Evolutionary conservation across 805 yeast genomes (phyloP).

Genomic region (Geotrichum ghanense): DNA sequence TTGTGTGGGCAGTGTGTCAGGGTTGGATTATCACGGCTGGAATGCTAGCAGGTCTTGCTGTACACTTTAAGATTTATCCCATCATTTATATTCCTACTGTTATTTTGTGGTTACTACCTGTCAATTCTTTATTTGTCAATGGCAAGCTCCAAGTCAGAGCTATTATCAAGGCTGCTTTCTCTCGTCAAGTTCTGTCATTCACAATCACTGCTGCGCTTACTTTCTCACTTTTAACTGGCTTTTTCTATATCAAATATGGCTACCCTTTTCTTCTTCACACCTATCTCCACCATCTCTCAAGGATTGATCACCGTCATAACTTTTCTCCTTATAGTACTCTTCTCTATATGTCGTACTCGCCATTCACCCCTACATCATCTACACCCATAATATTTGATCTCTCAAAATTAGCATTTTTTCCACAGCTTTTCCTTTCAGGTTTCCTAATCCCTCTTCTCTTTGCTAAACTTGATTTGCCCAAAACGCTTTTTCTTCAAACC

Average conservation of each 20-base stretch:
- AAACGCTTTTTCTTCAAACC: constrained; percentile 63
- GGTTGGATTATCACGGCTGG: constrained; percentile 29
- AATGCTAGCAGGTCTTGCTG: constrained; percentile 56
- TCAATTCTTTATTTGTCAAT: constrained; percentile 5
- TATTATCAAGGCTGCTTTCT: constrained; percentile 20
- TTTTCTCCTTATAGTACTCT: constrained; percentile 78
- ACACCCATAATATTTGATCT: constrained; percentile 19
- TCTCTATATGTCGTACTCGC: constrained; percentile 32
- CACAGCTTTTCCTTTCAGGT: constrained; percentile 58
- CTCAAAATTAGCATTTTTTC: constrained; percentile 64
- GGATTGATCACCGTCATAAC: constrained; percentile 92
- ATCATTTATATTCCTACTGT: constrained; percentile 74
- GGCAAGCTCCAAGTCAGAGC: constrained; percentile 20
- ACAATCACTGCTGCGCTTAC: constrained; percentile 32
- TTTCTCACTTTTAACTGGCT: constrained; percentile 35
- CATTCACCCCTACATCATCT: constrained; percentile 5
- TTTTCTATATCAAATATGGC: constrained; percentile 67
- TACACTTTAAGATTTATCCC: constrained; percentile 90
- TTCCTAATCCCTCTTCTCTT: constrained; percentile 45
- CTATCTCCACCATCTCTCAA: constrained; percentile 67
- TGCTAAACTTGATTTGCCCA: constrained; percentile 33
- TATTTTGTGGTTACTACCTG: constrained; percentile 31
- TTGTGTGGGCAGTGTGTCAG: constrained; percentile 36
- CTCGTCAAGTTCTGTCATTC: constrained; percentile 32
- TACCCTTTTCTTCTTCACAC: constrained; percentile 64